Percentiles rank a stretch among this genome's conserved stretches.
These are phyloP conservation scores for Zymoseptoria tritici DNA, from an alignment of 2,329 filamentous ascomycete genomes.

Conservation along the genomic window DNA sequence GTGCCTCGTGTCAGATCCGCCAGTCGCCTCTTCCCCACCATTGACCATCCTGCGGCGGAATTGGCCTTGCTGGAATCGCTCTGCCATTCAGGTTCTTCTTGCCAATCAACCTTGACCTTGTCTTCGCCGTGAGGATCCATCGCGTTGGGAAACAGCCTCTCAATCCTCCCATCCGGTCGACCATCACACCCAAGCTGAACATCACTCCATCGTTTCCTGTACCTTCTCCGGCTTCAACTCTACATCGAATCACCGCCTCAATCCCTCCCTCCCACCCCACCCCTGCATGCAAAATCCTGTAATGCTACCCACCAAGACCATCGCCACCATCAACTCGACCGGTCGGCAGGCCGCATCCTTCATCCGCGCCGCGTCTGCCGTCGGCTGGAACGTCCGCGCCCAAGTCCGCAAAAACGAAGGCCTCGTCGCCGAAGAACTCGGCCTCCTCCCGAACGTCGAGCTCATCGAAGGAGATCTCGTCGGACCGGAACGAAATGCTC, in stretches of 20 bases:
- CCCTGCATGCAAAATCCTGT: conserved; percentile 8
- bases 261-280: not conserved
- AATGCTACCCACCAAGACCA: conserved; percentile 55
- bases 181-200: not conserved
- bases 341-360: conserved; percentile 93
- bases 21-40: not conserved
- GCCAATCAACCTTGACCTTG: not conserved
- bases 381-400: conserved; percentile 87
- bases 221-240: not conserved
- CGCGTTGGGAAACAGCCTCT: not conserved
- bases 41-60: not conserved
- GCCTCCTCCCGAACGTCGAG: conserved; percentile 72
- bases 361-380: conserved; percentile 85
- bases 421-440: conserved; percentile 80
- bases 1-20: not conserved
- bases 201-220: not conserved
- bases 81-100: not conserved
- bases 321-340: conserved; percentile 91
- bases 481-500: conserved; percentile 23
- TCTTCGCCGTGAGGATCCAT: not conserved
- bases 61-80: not conserved
- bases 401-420: conserved; percentile 83
- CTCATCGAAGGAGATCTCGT: conserved; percentile 60
- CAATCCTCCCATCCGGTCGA: not conserved
- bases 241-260: not conserved